Conservation (phyloP, 2,329 filamentous ascomycete genomes). For the Ceratocystiopsis brevicomis region DNA sequence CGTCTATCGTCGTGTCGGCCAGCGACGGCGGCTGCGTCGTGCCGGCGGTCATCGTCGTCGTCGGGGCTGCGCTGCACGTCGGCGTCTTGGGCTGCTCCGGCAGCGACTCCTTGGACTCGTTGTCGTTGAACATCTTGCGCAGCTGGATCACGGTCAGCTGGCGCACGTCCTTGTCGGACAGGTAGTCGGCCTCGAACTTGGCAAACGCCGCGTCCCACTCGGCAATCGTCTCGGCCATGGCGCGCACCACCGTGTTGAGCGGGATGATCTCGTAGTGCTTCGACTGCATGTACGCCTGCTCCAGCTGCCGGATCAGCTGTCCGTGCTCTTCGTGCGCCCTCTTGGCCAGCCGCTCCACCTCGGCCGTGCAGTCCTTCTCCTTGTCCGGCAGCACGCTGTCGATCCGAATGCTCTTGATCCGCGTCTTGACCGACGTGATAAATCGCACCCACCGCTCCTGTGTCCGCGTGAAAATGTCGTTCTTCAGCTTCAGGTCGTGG, state of each 20-base stretch:
- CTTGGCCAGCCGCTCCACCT: constrained; percentile 60
- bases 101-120: constrained; percentile 63
- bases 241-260: constrained; percentile 70
- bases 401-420: constrained; percentile 74
- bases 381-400: constrained; percentile 84
- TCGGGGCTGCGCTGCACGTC: no score
- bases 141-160: constrained; percentile 81
- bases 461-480: constrained; percentile 67
- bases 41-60: constrained; percentile 15
- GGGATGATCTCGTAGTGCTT: constrained; percentile 96
- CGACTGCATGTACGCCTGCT: constrained; percentile 79
- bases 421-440: constrained; percentile 66
- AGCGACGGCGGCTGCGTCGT: constrained; percentile 9
- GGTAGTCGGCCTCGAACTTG: constrained; percentile 82
- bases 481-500: constrained; percentile 79
- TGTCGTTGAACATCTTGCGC: constrained; percentile 85
- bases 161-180: constrained; percentile 91
- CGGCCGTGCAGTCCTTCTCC: constrained; percentile 58
- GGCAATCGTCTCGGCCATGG: constrained; percentile 80
- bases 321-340: constrained; percentile 71
- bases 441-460: constrained; percentile 73
- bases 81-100: constrained; percentile 27
- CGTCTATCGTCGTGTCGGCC: constrained; percentile 7
- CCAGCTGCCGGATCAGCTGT: constrained; percentile 54
- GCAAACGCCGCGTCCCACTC: constrained; percentile 85